phyloP scores from a whole-genome alignment of 768 basidiomycete species.

The Boletellus sp. region DNA sequence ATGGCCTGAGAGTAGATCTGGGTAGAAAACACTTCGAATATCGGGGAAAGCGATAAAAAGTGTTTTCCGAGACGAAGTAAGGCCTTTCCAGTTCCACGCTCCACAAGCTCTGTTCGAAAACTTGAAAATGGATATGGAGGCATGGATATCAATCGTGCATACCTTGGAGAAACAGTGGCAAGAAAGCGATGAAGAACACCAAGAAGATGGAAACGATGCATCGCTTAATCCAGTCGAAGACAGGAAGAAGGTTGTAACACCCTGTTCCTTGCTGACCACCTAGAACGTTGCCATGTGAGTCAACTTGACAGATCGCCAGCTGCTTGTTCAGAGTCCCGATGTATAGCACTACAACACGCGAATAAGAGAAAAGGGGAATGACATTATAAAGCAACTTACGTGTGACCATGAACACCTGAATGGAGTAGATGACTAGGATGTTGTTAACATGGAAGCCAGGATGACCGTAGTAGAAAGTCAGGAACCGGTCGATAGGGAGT shows the following conservation, averaged over 20 bases:
- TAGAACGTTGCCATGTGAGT: constrained; percentile 74
- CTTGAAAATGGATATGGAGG: constrained; percentile 2
- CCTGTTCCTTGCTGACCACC: constrained; percentile 71
- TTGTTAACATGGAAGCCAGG: constrained; percentile 99
- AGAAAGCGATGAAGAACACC: constrained; percentile 97
- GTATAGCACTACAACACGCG: constrained; percentile 63
- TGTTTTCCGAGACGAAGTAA: constrained; percentile 93
- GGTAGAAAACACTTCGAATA: constrained; percentile 98
- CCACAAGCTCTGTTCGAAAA: constrained; percentile 71
- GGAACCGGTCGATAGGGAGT: constrained; percentile 95
- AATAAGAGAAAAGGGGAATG: constrained; percentile 1
- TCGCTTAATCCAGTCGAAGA: constrained; percentile 97
- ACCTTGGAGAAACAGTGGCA: constrained; percentile 96
- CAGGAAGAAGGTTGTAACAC: constrained; percentile 94
- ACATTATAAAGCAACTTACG: constrained; percentile 45
- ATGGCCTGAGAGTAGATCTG: constrained; percentile 98
- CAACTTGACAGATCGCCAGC: constrained; percentile 81
- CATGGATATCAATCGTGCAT: constrained; percentile 13
- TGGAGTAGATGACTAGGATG: constrained; percentile 96
- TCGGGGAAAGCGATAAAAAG: constrained; percentile 92
- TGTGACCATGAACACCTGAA: constrained; percentile 96
- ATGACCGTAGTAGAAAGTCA: constrained; percentile 99
- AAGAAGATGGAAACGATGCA: constrained; percentile 97
- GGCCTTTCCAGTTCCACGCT: constrained; percentile 94
- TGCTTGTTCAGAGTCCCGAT: constrained; percentile 96